These are phyloP conservation scores for Naganishia friedmannii DNA, from an alignment of 768 basidiomycete genomes.

Conservation along the genomic window DNA sequence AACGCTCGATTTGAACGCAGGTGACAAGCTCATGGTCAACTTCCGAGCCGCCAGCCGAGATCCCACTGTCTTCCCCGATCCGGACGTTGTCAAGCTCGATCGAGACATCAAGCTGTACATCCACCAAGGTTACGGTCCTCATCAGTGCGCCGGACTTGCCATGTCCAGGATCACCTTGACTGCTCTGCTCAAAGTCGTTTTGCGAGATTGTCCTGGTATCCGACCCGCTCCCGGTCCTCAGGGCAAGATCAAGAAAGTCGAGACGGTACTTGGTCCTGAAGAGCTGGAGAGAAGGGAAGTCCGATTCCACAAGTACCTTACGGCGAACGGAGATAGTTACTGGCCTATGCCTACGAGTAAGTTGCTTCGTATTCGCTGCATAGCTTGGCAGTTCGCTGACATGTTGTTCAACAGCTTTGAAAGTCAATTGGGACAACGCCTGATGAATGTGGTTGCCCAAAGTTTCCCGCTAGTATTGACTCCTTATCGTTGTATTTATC, in stretches of 20 bases:
- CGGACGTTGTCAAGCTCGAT: neutral
- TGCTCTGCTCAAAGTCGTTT: neutral
- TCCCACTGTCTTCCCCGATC: neutral
- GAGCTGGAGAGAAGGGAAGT: neutral
- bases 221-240: neutral
- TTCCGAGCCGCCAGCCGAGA: neutral
- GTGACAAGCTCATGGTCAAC: constrained; percentile 3
- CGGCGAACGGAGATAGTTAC: neutral
- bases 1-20: neutral
- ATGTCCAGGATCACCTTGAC: constrained; percentile 6
- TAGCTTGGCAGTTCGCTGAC: neutral
- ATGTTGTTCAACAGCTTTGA: neutral
- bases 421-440: constrained; percentile 1
- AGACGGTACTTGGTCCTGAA: neutral
- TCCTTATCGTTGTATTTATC: too few species aligned
- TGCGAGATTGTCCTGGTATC: neutral
- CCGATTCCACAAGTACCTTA: neutral
- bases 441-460: too few species aligned
- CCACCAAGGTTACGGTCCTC: neutral
- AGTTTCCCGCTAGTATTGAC: too few species aligned
- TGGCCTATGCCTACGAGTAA: neutral
- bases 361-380: neutral
- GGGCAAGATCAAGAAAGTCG: constrained; percentile 3
- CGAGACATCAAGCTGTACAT: neutral
- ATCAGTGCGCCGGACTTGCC: neutral